Percentiles rank a stretch among this genome's conserved stretches.
phyloP scores from a whole-genome alignment of 441 rosid species.

The Adansonia gregorii region DNA sequence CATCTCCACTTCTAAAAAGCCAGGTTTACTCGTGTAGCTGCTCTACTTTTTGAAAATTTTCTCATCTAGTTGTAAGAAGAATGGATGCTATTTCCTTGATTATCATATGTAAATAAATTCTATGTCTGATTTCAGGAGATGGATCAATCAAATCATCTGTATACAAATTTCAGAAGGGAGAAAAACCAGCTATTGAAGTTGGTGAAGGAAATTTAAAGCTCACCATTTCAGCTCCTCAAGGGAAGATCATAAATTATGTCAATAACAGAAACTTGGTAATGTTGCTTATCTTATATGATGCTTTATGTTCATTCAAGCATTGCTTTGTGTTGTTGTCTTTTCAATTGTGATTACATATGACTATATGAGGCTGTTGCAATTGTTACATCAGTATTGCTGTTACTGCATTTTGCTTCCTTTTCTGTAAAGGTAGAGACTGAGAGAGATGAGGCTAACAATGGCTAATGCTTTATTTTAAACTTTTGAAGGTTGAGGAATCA shows the following conservation, averaged over 20 bases:
- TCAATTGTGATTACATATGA: slow-evolving; percentile 5
- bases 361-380: slow-evolving; percentile 1
- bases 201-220: slow-evolving; percentile 87
- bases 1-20: slow-evolving; percentile 60
- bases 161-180: slow-evolving; percentile 44
- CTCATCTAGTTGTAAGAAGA: slow-evolving; percentile 12
- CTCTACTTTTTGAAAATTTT: slow-evolving; percentile 21
- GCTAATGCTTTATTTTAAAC: slow-evolving; percentile 37
- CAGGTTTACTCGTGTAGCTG: slow-evolving; percentile 52
- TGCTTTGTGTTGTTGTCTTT: slow-evolving; percentile 16
- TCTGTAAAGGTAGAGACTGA: slow-evolving; percentile 11
- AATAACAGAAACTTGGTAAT: slow-evolving; percentile 65
- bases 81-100: slow-evolving; percentile 23
- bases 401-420: slow-evolving; percentile 3
- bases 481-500: slow-evolving; percentile 67
- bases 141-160: slow-evolving; percentile 53
- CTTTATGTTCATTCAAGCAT: slow-evolving; percentile 22
- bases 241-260: slow-evolving; percentile 51
- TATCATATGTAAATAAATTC: slow-evolving; percentile 19
- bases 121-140: slow-evolving; percentile 48
- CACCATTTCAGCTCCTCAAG: slow-evolving; percentile 50
- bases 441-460: neutral
- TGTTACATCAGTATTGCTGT: slow-evolving; percentile 20
- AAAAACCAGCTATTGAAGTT: slow-evolving; percentile 54
- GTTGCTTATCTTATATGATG: slow-evolving; percentile 18